Base-by-base conservation (phyloP, 176 grass and related monocot genomes). In the sorghum (Sorghum bicolor) region DNA sequence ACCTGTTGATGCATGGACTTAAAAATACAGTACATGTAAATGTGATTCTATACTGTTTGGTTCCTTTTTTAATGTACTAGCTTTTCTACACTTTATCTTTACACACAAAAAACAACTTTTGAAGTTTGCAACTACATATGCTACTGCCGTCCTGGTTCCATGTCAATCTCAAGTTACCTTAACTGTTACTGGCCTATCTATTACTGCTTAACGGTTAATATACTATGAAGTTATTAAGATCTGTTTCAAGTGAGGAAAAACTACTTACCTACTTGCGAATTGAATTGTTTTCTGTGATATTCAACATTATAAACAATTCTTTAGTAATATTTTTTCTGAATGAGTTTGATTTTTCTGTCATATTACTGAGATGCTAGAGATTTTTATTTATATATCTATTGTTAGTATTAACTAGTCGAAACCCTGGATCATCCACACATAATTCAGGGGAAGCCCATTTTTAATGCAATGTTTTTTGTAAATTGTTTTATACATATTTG, bases 341-440 rank as follows among this genome's bases (percentile, higher is more conserved):
- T 39, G 12, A 15, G 12, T 66, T 78, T 34, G 6, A 25, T 71
- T 78, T 17, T 50, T 37, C 8, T 43, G 24, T 40, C 10, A 22
- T 6, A 41, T 67, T 36, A 36, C 60, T 76, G 48, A 19, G 32
- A 29, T 80, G 4, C 61, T 67, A 34, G 28, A 64, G 2, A 40
- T 64, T 81, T 85, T 61, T 33, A 15, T 76, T 57, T 9, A 37
- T 76, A 31, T 75, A 52, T 68, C 34, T 48, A 47, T 61, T 74
- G 58, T 76, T 29, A 40, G 4, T 70, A 64, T n/a, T 50, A 22
- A 52, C 69, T 70, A 45, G 47, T 76, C 62, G 5, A 20, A 69
- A 10, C 26, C 25, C 39, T 84, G 50, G 50, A 85, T 50, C 74
- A 74, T 67, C 26, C 10, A 67, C n/a, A 45, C 41, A 55, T 47